Conservation (phyloP, 148 eudicot species). For the Vaccinium corymbosum region DNA sequence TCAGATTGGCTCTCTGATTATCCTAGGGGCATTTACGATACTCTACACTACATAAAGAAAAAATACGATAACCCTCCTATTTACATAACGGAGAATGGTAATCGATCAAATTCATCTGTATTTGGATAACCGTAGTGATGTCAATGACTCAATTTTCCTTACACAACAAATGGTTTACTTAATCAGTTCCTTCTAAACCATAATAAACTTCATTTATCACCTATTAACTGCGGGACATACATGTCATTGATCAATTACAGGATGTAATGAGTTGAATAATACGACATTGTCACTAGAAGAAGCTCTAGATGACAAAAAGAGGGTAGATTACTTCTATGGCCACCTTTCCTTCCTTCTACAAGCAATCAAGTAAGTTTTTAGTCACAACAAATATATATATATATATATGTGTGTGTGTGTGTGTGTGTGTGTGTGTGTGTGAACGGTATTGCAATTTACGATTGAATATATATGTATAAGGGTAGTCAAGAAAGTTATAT, state of each 20-base stretch:
- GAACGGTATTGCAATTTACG: background rate
- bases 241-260: background rate
- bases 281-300: background rate
- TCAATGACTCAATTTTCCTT: background rate
- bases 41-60: background rate
- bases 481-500: background rate
- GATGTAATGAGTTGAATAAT: background rate
- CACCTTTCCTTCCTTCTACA: conserved; percentile 2
- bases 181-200: background rate
- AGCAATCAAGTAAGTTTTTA: conserved; percentile 10
- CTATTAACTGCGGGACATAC: background rate
- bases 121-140: background rate
- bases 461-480: background rate
- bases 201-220: background rate
- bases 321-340: background rate
- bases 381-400: too few relatives aligned
- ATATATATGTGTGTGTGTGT: too few relatives aligned
- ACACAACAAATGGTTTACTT: background rate
- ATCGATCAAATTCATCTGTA: background rate
- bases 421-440: too few relatives aligned
- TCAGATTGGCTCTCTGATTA: background rate
- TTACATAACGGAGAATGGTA: conserved; percentile 6
- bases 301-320: conserved; percentile 4
- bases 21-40: background rate
- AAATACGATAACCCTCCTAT: background rate